Conservation (phyloP, 306 rosid species). For the Pterocarpus macrocarpus region DNA sequence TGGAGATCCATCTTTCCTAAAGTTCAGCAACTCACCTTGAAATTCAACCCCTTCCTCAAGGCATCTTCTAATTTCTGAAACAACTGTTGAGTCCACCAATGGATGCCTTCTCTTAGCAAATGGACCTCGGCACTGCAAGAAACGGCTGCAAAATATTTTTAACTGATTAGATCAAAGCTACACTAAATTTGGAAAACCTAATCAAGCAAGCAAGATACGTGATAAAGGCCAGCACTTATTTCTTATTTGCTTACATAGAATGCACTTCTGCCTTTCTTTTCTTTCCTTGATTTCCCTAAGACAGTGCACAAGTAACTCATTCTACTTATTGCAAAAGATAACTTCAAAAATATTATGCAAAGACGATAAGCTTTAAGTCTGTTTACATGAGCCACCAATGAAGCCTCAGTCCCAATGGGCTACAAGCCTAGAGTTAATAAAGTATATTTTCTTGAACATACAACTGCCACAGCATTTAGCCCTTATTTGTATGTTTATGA, state of each 20-base stretch:
- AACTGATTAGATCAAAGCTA: constrained; percentile 47
- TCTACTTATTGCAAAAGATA: constrained; percentile 20
- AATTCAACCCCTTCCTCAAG: constrained; percentile 91
- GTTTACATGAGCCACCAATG: constrained; percentile 32
- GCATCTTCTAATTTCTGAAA: constrained; percentile 91
- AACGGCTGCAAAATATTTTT: constrained; percentile 78
- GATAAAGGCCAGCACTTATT: constrained; percentile 7
- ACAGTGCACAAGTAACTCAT: constrained; percentile 22
- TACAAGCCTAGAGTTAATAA: neutral
- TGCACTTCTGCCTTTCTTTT: constrained; percentile 26
- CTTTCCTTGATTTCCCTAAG: constrained; percentile 37
- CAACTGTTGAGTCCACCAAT: constrained; percentile 83
- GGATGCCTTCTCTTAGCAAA: constrained; percentile 98
- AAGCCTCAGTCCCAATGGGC: constrained; percentile 32
- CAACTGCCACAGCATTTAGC: constrained; percentile 1
- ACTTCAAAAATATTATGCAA: constrained; percentile 16
- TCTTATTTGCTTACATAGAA: constrained; percentile 22
- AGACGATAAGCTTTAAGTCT: constrained; percentile 11
- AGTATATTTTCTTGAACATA: no score
- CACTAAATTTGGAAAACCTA: neutral
- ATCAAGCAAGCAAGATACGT: constrained; percentile 21
- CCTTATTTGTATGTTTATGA: constrained; percentile 16
- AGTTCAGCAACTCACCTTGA: constrained; percentile 96
- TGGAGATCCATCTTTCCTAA: constrained; percentile 98
- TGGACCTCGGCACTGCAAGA: constrained; percentile 98